Conservation (phyloP, 768 basidiomycete genomes). For the Chalciporus chontae region DNA sequence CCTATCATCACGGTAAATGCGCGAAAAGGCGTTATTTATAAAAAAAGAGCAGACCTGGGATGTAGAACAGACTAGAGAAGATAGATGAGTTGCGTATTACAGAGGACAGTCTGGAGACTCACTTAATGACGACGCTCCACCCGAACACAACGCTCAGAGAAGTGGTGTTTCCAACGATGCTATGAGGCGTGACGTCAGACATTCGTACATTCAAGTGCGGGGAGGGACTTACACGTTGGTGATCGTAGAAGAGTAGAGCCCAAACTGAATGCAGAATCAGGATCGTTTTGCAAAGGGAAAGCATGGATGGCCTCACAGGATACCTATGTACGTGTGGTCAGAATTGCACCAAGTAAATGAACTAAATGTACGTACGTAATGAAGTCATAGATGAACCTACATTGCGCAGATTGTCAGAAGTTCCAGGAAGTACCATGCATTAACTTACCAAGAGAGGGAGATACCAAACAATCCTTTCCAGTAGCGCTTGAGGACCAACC, state of each 20-base stretch:
- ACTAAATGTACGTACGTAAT: conserved; percentile 51
- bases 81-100: conserved; percentile 2
- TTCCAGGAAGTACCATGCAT: not conserved
- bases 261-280: conserved; percentile 47
- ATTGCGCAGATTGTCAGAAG: conserved; percentile 1
- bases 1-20: conserved; percentile 29
- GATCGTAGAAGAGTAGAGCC: conserved; percentile 77
- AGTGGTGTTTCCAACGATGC: conserved; percentile 52
- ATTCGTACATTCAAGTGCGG: not conserved
- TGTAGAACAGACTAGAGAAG: conserved; percentile 51
- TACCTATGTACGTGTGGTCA: conserved; percentile 39
- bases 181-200: conserved; percentile 23
- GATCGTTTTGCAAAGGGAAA: not conserved
- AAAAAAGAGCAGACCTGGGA: conserved; percentile 43
- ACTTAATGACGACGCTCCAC: conserved; percentile 87
- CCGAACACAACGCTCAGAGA: conserved; percentile 67
- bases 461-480: conserved; percentile 73
- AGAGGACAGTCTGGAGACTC: conserved; percentile 17
- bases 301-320: conserved; percentile 46
- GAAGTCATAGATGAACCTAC: conserved; percentile 76
- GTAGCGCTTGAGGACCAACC: conserved; percentile 75
- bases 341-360: not conserved
- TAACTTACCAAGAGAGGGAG: conserved; percentile 63
- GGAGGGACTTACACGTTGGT: conserved; percentile 48
- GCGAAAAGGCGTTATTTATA: conserved; percentile 1